A percentile compares a stretch with the other conserved stretches of the same genome.
Conservation (phyloP, 345 rosid genomes). For the Bruguiera gymnorhiza region DNA sequence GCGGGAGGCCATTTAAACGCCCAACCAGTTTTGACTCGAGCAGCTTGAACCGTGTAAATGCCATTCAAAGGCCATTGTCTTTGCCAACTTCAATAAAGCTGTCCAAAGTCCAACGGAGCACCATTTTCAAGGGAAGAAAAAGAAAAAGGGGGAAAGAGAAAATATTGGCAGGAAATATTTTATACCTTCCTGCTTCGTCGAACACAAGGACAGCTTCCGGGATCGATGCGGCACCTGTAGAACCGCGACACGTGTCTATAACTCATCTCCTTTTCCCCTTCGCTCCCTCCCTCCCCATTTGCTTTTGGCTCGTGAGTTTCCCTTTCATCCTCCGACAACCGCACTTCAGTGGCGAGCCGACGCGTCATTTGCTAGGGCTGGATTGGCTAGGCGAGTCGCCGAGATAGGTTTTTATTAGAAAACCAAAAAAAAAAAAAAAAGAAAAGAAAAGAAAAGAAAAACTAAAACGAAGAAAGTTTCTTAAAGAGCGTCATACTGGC, state of each 20-base stretch:
- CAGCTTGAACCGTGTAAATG: too few species aligned
- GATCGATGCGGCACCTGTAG: background rate
- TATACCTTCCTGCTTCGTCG: background rate
- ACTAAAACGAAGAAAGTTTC: background rate
- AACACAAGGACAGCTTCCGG: background rate
- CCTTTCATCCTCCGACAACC: background rate
- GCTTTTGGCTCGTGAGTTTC: background rate
- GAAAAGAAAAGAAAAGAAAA: too few species aligned
- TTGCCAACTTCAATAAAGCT: too few species aligned
- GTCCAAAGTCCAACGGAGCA: too few species aligned
- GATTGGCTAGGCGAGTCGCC: background rate
- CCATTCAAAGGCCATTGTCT: too few species aligned
- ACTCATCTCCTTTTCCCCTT: background rate
- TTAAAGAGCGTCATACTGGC: conserved; percentile 8
- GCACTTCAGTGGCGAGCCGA: background rate
- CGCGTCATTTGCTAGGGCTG: background rate
- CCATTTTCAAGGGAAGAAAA: too few species aligned
- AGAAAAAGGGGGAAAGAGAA: too few species aligned
- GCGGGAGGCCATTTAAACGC: too few species aligned
- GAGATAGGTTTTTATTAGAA: background rate
- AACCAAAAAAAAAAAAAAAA: background rate
- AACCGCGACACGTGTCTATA: background rate
- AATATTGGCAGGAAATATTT: too few species aligned
- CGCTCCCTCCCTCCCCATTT: background rate
- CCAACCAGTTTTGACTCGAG: too few species aligned